Evolutionary conservation across 75 land plant genomes (phyloP), one percentile per base, ranked within the genome.

Genomic region (Gnetum montanum): DNA sequence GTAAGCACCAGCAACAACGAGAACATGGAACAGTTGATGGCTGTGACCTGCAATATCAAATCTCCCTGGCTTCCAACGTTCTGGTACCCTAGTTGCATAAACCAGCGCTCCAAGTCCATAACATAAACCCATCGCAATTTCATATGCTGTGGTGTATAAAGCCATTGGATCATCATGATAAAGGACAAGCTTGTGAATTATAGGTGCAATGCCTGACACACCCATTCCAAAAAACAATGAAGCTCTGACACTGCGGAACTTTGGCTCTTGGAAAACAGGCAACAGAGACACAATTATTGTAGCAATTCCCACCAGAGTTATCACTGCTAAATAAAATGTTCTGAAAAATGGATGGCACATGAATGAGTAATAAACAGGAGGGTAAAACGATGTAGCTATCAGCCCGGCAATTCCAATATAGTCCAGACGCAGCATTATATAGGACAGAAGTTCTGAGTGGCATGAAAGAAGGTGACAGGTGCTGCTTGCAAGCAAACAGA

Each of bases 21-120:
- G 52, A 3, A 89, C 61, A 67, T 94, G 98, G 36, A 94, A 94
- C 1, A 94, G 75, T 70, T 94, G 98, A 43, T 94, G 98, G 57
- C 98, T 94, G 59, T 89, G 76, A 27, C 98, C 98, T 0, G 84
- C 89, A 59, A 94, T 85, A 73, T 94, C 98, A 57, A 94, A 94
- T 36, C 69, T 82, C 30, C 98, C 98, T 19, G 98, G 98, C 70
- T 65, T 89, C 98, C 98, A 94, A 24, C 90, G 59, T 60, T 94
- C 98, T 0, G 98, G 98, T 46, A 94, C 70, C 30, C 98, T 67
- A 0, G 78, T 80, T 11, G 96, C 98, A 71, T 94, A 94, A 2
- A 94, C 71, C 28, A 94, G 54, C 15, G 85, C 98, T 29, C 98
- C 98, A 43, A 89, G 25, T 1, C 87, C 98, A 50, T 94, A 94